Evolutionary conservation across 2,329 filamentous ascomycete genomes (phyloP).

Genomic region (Fusarium austroafricanum): DNA sequence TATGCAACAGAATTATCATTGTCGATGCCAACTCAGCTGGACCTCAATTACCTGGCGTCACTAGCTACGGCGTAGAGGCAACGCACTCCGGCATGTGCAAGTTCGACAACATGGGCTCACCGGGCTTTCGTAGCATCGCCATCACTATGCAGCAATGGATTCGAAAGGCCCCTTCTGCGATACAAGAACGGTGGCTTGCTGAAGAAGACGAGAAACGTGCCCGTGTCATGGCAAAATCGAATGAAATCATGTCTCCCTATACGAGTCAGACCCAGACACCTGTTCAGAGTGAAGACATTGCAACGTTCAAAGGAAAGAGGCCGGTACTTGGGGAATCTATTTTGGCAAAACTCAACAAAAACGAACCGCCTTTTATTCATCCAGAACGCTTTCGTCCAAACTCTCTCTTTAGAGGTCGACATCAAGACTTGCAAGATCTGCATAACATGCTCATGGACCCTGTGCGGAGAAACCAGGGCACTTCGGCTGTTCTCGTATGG

Average conservation of each 20-base stretch:
- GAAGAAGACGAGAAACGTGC: constrained; percentile 66
- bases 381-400: constrained; percentile 44
- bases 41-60: constrained; percentile 75
- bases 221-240: constrained; percentile 58
- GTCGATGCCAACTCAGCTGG: constrained; percentile 78
- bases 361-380: constrained; percentile 38
- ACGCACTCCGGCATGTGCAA: constrained; percentile 80
- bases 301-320: constrained; percentile 6
- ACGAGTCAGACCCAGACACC: constrained; percentile 19
- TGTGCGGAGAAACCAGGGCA: constrained; percentile 32
- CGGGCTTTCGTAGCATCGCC: constrained; percentile 70
- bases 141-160: constrained; percentile 64
- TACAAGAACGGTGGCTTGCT: constrained; percentile 68
- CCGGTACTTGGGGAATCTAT: constrained; percentile 1
- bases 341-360: background rate
- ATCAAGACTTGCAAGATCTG: constrained; percentile 33
- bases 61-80: constrained; percentile 79
- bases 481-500: constrained; percentile 42
- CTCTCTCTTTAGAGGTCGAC: constrained; percentile 37
- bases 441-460: constrained; percentile 40
- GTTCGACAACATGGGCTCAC: constrained; percentile 71
- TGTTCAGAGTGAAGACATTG: constrained; percentile 1
- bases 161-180: constrained; percentile 64
- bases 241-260: constrained; percentile 56
- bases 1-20: constrained; percentile 61